Evolutionary conservation across 2,329 filamentous ascomycete genomes (phyloP), one percentile per base, ranked within the genome.

Genomic region (Emergomyces orientalis): DNA sequence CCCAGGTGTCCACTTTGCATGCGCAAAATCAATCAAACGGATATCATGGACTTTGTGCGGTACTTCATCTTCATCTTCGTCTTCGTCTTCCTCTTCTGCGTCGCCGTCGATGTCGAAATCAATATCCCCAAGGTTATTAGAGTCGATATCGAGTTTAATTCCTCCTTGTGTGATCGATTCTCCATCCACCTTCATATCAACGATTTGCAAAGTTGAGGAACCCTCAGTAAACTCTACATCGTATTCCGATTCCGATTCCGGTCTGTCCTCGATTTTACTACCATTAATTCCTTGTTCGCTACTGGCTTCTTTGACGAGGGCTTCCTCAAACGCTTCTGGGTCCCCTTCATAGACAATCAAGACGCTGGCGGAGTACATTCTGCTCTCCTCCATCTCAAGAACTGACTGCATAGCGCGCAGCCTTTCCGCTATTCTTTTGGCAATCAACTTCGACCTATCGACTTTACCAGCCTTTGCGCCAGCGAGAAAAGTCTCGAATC

Each of bases 11-110:
- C 88, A 97, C 59, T 81, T 78, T 13, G 94, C 94, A 75, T 99
- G 94, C 1, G 94, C 94, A 81, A 99, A 99, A 74, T 99, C 94
- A 69, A 99, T 99, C 66, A 99, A 81, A 72, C 93, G 94, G 59
- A 97, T 81, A 14, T 86, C 83, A 70, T 88, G 90, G 52, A 96
- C 84, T 69, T 87, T 87, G 0, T 88, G 88, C 13, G 74, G 71
- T 64, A 77, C 74, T 62, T 80, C 75, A 60, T 83, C 79, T 2
- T 85, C 82, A 1, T 86, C 82, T 0, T 85, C 82, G 6, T 56
- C 52, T 37, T 37, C 51, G 8, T 55, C 51, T 25, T 47, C 47
- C 2, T 3, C 45, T 22, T 14, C 79, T 2, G 32, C 32, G 7
- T 85, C 82, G 1, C 86, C 82, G 0, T 84, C 82, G 19, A 45